phyloP scores from a whole-genome alignment of 2,329 filamentous ascomycete genomes.

The Rutstroemia sp. region DNA sequence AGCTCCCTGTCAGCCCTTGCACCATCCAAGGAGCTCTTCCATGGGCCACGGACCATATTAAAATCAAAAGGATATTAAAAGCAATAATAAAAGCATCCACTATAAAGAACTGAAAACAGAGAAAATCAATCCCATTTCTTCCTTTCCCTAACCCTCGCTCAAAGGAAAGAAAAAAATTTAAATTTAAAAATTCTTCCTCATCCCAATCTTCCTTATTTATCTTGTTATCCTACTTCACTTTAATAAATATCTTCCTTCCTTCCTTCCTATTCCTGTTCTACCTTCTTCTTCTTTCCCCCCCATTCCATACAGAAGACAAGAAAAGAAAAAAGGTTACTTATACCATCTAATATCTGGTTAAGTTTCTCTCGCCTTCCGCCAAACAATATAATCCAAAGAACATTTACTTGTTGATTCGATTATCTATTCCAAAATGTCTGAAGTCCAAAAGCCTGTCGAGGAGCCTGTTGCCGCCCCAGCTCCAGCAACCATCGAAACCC shows the following conservation, averaged over 20 bases:
- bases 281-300: slow-evolving; percentile 1
- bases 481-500: slow-evolving; percentile 14
- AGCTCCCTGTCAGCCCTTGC: neutral
- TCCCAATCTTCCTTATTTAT: neutral
- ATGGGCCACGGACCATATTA: neutral
- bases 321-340: slow-evolving; percentile 8
- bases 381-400: slow-evolving; percentile 6
- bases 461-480: slow-evolving; percentile 30
- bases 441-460: slow-evolving; percentile 63
- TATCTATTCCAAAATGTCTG: slow-evolving; percentile 40
- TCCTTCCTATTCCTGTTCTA: slow-evolving; percentile 1
- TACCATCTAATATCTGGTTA: slow-evolving; percentile 21
- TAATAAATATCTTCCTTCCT: slow-evolving; percentile 3
- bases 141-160: neutral
- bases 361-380: slow-evolving; percentile 14
- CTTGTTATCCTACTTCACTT: neutral
- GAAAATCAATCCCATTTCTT: neutral
- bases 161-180: slow-evolving; percentile 10
- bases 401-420: slow-evolving; percentile 14
- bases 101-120: neutral
- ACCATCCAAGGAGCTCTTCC: too few relatives aligned
- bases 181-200: neutral
- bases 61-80: neutral
- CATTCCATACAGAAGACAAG: neutral
- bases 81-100: neutral